Percentiles rank a stretch among this genome's conserved stretches.
phyloP scores from a whole-genome alignment of 768 basidiomycete genomes.

The Mycena amicta region DNA sequence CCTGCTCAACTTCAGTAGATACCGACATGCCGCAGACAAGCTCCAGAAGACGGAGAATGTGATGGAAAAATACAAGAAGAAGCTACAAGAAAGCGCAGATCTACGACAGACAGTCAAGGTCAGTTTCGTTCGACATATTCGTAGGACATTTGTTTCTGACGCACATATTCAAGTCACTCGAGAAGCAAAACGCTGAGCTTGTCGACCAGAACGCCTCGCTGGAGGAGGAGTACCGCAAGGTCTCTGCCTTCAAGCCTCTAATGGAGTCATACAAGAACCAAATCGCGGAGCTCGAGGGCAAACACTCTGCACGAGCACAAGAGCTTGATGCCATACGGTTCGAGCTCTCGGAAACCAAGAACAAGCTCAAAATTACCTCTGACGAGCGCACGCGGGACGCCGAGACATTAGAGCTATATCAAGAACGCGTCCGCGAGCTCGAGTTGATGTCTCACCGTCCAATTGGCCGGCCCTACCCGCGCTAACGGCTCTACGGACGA shows the following conservation, averaged over 20 bases:
- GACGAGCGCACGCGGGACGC: slow-evolving; percentile 78
- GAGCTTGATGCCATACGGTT: slow-evolving; percentile 74
- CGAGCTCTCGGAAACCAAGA: slow-evolving; percentile 75
- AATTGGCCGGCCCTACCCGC: slow-evolving; percentile 32
- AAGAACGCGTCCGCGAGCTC: slow-evolving; percentile 87
- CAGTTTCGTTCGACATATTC: slow-evolving; percentile 10
- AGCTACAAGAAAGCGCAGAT: slow-evolving; percentile 92
- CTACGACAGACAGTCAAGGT: slow-evolving; percentile 84
- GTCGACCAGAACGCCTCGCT: slow-evolving; percentile 89
- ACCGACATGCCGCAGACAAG: slow-evolving; percentile 89
- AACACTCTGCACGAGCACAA: slow-evolving; percentile 62
- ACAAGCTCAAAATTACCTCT: slow-evolving; percentile 64
- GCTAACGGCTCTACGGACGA: slow-evolving; percentile 29
- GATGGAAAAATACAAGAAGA: slow-evolving; percentile 99
- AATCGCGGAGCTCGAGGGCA: slow-evolving; percentile 78
- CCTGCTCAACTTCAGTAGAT: slow-evolving; percentile 46
- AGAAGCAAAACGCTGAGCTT: slow-evolving; percentile 90
- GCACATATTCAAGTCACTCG: slow-evolving; percentile 65
- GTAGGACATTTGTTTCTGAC: not conserved
- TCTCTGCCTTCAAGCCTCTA: slow-evolving; percentile 81
- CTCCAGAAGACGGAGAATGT: slow-evolving; percentile 95
- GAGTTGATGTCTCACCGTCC: slow-evolving; percentile 68
- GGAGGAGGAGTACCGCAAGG: slow-evolving; percentile 91
- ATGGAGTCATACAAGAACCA: slow-evolving; percentile 93
- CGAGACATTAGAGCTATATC: slow-evolving; percentile 85